Evolutionary conservation across 2,329 filamentous ascomycete species (phyloP).

Genomic region (Aureobasidium melanogenum): DNA sequence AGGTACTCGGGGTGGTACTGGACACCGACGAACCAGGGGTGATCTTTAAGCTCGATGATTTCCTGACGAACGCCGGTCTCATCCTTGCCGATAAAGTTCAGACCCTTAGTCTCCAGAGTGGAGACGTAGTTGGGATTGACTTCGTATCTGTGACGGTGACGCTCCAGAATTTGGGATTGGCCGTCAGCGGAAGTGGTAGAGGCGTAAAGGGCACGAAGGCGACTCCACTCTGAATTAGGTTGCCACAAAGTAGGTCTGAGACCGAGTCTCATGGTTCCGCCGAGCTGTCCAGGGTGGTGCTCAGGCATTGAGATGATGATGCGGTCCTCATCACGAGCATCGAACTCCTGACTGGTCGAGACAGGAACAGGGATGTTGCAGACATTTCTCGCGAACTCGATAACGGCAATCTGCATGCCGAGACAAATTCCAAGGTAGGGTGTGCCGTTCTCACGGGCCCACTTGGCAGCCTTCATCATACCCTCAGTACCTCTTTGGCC

Average conservation of each 20-base stretch:
- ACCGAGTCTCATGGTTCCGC: slow-evolving; percentile 81
- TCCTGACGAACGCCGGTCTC: slow-evolving; percentile 73
- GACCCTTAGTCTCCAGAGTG: slow-evolving; percentile 56
- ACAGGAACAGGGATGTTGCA: slow-evolving; percentile 49
- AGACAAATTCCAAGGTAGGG: slow-evolving; percentile 87
- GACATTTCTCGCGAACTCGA: slow-evolving; percentile 75
- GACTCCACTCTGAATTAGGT: slow-evolving; percentile 65
- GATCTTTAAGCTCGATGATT: slow-evolving; percentile 70
- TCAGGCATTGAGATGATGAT: slow-evolving; percentile 93
- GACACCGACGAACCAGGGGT: slow-evolving; percentile 76
- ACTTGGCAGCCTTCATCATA: slow-evolving; percentile 81
- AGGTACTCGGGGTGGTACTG: slow-evolving; percentile 88
- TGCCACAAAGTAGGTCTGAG: slow-evolving; percentile 69
- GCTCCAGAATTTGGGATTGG: slow-evolving; percentile 47
- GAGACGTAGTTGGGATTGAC: slow-evolving; percentile 75
- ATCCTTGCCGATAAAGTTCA: slow-evolving; percentile 73
- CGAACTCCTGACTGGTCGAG: slow-evolving; percentile 50
- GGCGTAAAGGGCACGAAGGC: slow-evolving; percentile 67
- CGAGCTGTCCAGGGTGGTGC: slow-evolving; percentile 63
- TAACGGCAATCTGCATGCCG: slow-evolving; percentile 86
- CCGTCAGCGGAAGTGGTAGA: slow-evolving; percentile 29
- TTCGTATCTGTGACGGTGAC: slow-evolving; percentile 84
- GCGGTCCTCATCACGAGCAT: slow-evolving; percentile 53
- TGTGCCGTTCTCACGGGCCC: slow-evolving; percentile 71
- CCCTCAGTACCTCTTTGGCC: slow-evolving; percentile 75